Evolutionary conservation across 2,329 filamentous ascomycete genomes (phyloP).

Genomic region (Stagonosporopsis chrysanthemi): DNA sequence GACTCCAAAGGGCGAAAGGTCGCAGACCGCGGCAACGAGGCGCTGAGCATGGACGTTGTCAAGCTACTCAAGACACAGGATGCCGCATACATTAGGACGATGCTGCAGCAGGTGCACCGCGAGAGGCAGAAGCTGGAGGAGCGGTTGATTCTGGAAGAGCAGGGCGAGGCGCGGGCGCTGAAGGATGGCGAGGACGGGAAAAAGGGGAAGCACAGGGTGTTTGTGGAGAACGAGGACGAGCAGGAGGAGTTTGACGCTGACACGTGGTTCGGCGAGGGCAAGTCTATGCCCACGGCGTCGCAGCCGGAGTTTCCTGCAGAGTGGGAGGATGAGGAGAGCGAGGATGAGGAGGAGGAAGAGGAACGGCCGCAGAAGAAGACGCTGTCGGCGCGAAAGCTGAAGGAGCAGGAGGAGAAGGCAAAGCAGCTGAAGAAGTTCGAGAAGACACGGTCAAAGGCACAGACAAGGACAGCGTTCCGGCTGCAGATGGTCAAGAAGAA

Average conservation of each 20-base stretch:
- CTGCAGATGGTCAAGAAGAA: slow-evolving; percentile 62
- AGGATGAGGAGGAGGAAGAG: slow-evolving; percentile 33
- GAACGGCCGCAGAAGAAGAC: slow-evolving; percentile 30
- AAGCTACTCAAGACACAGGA: slow-evolving; percentile 72
- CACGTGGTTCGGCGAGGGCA: slow-evolving; percentile 50
- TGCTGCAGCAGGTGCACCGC: slow-evolving; percentile 62
- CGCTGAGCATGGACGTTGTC: slow-evolving; percentile 64
- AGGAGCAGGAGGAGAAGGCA: slow-evolving; percentile 36
- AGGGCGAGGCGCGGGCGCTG: slow-evolving; percentile 52
- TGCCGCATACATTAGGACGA: slow-evolving; percentile 66
- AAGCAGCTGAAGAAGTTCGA: slow-evolving; percentile 42
- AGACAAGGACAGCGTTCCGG: slow-evolving; percentile 58
- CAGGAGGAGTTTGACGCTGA: slow-evolving; percentile 52
- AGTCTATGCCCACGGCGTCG: slow-evolving; percentile 29
- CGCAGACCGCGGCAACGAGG: slow-evolving; percentile 56
- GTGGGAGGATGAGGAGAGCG: slow-evolving; percentile 35
- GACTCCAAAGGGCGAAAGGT: slow-evolving; percentile 54
- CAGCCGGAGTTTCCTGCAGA: slow-evolving; percentile 32
- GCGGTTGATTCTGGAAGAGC: slow-evolving; percentile 45
- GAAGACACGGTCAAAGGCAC: slow-evolving; percentile 58
- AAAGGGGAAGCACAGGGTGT: slow-evolving; percentile 46
- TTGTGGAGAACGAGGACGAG: slow-evolving; percentile 52
- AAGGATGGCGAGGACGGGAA: slow-evolving; percentile 38
- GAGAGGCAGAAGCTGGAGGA: slow-evolving; percentile 60
- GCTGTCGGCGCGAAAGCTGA: slow-evolving; percentile 42